Percentiles rank a stretch among this genome's conserved stretches.
These are phyloP conservation scores for Basipetospora chlamydospora DNA, from an alignment of 2,329 filamentous ascomycete species.

Conservation along the genomic window DNA sequence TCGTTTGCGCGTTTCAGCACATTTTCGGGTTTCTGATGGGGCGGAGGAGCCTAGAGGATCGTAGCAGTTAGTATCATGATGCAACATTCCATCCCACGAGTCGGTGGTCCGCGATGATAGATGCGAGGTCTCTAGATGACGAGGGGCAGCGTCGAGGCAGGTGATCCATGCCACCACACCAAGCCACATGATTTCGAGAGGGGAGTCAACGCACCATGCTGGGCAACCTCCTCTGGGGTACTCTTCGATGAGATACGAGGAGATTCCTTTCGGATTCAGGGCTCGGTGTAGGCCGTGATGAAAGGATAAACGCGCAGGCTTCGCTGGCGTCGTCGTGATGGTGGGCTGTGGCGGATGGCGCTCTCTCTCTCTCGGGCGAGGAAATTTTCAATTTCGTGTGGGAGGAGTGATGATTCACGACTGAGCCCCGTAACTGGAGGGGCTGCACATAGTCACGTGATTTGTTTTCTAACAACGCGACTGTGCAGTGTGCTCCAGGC, in stretches of 20 bases:
- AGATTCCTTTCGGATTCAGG: slow-evolving; percentile 2
- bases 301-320: slow-evolving; percentile 1
- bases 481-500: no score
- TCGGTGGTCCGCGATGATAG: not conserved
- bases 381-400: slow-evolving; percentile 6
- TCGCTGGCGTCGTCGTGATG: slow-evolving; percentile 1
- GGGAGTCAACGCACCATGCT: slow-evolving; percentile 14
- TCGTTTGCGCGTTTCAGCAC: slow-evolving; percentile 96
- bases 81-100: not conserved
- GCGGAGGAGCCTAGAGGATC: slow-evolving; percentile 67
- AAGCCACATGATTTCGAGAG: no score
- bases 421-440: slow-evolving; percentile 1
- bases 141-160: slow-evolving; percentile 8
- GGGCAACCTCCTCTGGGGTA: slow-evolving; percentile 13
- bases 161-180: slow-evolving; percentile 1
- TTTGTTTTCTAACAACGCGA: not conserved
- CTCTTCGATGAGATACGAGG: slow-evolving; percentile 3
- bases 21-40: slow-evolving; percentile 97
- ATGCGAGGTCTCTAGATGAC: not conserved
- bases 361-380: slow-evolving; percentile 2
- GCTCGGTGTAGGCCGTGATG: slow-evolving; percentile 3
- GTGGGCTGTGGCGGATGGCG: not conserved
- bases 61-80: slow-evolving; percentile 3
- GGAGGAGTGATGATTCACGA: slow-evolving; percentile 1
- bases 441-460: slow-evolving; percentile 5